These are phyloP conservation scores for Aurantiochytrium sp. DNA, from an alignment of 108 stramenopile genomes.

Conservation along the genomic window DNA sequence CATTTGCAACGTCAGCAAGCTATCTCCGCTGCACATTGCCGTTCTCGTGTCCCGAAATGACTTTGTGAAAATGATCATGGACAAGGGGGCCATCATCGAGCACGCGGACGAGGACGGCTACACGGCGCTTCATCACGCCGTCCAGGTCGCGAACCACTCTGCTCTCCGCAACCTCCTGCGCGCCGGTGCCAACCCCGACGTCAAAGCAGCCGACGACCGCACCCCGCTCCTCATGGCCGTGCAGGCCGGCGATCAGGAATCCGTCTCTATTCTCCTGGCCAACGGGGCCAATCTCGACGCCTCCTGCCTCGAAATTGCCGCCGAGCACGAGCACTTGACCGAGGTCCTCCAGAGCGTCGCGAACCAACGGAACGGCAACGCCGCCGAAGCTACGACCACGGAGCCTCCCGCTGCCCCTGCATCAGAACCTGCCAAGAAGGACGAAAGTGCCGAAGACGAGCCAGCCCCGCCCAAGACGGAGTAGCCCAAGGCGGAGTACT, in stretches of 20 bases:
- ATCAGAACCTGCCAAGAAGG: not conserved
- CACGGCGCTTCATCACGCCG: not conserved
- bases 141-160: not conserved
- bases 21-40: not conserved
- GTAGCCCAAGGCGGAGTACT: no score
- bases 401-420: not conserved
- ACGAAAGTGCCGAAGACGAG: no score
- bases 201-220: not conserved
- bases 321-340: not conserved
- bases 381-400: not conserved
- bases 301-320: not conserved
- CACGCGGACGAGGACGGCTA: not conserved
- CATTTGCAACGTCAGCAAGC: not conserved
- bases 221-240: not conserved
- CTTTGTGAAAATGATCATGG: not conserved
- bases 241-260: not conserved
- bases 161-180: not conserved
- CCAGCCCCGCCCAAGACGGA: no score
- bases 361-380: no score
- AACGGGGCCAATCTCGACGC: not conserved
- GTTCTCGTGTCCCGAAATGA: not conserved
- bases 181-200: not conserved
- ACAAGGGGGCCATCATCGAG: not conserved
- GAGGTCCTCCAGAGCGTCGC: not conserved
- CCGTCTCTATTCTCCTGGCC: not conserved